Conservation (phyloP, 441 rosid genomes). For the Omphalea diandra region DNA sequence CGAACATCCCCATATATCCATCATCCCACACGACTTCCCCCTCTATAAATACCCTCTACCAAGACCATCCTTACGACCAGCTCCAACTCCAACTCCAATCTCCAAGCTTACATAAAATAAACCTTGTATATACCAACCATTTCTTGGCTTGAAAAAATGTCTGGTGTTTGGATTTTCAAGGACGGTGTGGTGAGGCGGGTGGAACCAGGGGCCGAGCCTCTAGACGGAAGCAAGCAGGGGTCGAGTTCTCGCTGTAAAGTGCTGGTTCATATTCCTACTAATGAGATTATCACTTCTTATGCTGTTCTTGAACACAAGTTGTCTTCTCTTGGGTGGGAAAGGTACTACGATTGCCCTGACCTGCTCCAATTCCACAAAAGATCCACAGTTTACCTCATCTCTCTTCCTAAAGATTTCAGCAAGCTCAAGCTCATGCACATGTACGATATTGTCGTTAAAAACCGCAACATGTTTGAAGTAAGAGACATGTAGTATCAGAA, state of each 20-base stretch:
- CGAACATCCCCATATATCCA: slow-evolving; percentile 27
- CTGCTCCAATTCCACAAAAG: slow-evolving; percentile 77
- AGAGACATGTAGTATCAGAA: slow-evolving; percentile 41
- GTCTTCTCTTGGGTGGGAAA: slow-evolving; percentile 71
- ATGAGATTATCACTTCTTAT: slow-evolving; percentile 64
- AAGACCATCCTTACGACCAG: slow-evolving; percentile 1
- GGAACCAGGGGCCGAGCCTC: slow-evolving; percentile 45
- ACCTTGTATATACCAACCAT: no score
- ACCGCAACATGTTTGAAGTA: slow-evolving; percentile 68
- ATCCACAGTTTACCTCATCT: slow-evolving; percentile 64
- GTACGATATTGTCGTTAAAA: slow-evolving; percentile 84
- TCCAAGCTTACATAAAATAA: no score
- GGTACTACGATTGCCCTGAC: slow-evolving; percentile 59
- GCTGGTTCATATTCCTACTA: slow-evolving; percentile 52
- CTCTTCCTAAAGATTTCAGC: slow-evolving; percentile 72
- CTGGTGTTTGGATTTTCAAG: slow-evolving; percentile 80
- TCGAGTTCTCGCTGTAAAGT: slow-evolving; percentile 40
- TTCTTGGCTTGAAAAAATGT: slow-evolving; percentile 57
- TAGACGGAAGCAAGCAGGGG: slow-evolving; percentile 30
- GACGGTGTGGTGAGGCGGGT: slow-evolving; percentile 62
- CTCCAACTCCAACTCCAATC: slow-evolving; percentile 1
- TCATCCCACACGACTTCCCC: not conserved
- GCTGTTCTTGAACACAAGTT: slow-evolving; percentile 55
- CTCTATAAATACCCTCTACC: slow-evolving; percentile 23
- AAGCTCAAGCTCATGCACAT: slow-evolving; percentile 70